Base-by-base conservation (phyloP, 2,329 filamentous ascomycete genomes). In the Lachnellula occidentalis region DNA sequence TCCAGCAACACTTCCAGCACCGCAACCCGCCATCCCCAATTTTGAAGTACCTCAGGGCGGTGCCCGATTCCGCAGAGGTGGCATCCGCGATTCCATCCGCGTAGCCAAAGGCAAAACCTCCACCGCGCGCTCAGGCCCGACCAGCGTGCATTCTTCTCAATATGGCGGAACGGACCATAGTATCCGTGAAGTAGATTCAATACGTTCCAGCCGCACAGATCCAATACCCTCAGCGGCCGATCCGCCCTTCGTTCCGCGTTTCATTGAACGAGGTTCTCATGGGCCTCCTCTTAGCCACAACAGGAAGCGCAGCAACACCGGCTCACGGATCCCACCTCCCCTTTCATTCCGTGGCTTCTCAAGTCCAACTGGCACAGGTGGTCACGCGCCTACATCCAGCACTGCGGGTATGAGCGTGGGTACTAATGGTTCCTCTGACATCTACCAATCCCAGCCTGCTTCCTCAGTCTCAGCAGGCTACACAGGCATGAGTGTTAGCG, bases 271-370 rank as follows among this genome's bases (percentile, higher is more conserved):
- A 15, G 76, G 76, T 12, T 34, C 45, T 11, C 48, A 50, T 21
- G 50, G 52, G 11, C 55, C 61, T 58, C 61, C 62, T 15, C 67
- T 71, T 45, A 69, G 78, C 0, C 92, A 96, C 69, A 84, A 84
- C 6, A 86, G 92, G 57, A 95, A 95, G 74, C 81, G 92, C 59
- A 96, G 91, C 74, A 95, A 92, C 67, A 96, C 92, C 0, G 88
- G 88, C 11, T 87, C 90, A 5, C 84, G 88, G 45, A 79, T 83
- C 19, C 82, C 81, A 14, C 86, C 85, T 27, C 84, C 87, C 1
- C 76, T 83, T 48, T 85, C 86, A 1, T 90, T 94, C 75, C 83
- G 90, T 45, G 90, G 86, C 58, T 92, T 95, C 71, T 91, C 67
- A 15, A 63, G 65, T 22, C 61, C 64, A 31, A 48, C 56, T 17